Evolutionary conservation across 345 rosid species (phyloP), one percentile per base, ranked within the genome.

Genomic region (Firmiana major): DNA sequence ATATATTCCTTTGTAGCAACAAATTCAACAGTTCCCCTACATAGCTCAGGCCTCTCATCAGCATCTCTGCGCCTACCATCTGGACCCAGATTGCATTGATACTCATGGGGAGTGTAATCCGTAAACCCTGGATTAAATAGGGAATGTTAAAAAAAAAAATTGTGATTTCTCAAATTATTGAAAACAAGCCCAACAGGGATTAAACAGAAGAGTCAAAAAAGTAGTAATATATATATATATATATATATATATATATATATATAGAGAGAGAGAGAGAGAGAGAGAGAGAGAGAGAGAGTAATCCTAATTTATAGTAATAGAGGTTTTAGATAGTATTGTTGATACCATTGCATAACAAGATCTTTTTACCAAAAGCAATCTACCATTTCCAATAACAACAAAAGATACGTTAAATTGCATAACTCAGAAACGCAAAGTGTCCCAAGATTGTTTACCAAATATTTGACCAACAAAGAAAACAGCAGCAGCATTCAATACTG

Each of bases 1-100:
- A 87, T 90, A 78, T 89, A 96, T 81, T 96, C 99, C 84, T 90
- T 90, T 7, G 98, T 76, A 45, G 98, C 97, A 80, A 90, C 92
- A 87, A 93, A 93, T 82, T 94, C 97, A 80, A 94, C 94, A 12
- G 97, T 87, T 81, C 98, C 98, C 80, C 89, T 88, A 81, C 97
- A 94, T 68, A 92, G 89, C 85, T 94, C 98, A 74, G 97, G 97
- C 84, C 98, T 94, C 68, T 92, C 94, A 87, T 92, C 90, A 54
- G 93, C 97, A 91, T 94, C 98, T 80, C 97, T 90, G 54, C 94
- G 94, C 82, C 92, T 87, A 81, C 97, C 97, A 89, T 94, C 92
- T 45, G 94, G 94, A 83, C 94, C 97, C 65, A 92, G 89, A 86
- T 91, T 88, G 92, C 97, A 92, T 69, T 82, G 92, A 82, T 94